A percentile compares a stretch with the other conserved stretches of the same genome.
phyloP scores from a whole-genome alignment of 495 filamentous ascomycete genomes.

The Penicillium cosmopolitanum region DNA sequence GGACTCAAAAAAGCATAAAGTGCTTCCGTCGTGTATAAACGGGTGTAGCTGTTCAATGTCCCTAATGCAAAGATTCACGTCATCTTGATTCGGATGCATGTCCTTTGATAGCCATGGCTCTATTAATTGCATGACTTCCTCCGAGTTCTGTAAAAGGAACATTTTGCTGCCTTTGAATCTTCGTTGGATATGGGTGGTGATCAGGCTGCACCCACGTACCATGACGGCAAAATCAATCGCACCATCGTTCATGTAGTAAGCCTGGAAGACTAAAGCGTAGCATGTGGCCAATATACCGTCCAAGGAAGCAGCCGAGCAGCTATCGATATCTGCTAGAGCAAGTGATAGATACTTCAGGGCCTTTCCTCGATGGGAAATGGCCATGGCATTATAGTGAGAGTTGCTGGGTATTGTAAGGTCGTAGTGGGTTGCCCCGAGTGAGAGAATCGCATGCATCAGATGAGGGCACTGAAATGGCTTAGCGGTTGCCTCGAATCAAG shows the following conservation, averaged over 20 bases:
- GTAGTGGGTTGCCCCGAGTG: neutral
- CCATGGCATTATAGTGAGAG: neutral
- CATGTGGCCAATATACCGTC: neutral
- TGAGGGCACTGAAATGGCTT: neutral
- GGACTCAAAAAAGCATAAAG: neutral
- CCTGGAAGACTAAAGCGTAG: neutral
- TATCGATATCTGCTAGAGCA: neutral
- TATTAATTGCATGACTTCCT: neutral
- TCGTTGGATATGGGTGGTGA: neutral
- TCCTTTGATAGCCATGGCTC: neutral
- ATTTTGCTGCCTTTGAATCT: neutral
- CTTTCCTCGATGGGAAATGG: neutral
- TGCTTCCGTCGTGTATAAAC: neutral
- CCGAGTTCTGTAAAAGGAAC: neutral
- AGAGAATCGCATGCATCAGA: neutral
- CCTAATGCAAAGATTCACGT: neutral
- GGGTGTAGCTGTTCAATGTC: neutral
- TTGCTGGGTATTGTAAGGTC: neutral
- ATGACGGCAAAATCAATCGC: neutral
- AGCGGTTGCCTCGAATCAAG: neutral
- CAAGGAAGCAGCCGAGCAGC: neutral
- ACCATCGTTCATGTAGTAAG: neutral
- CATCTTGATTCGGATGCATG: neutral
- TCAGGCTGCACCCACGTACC: neutral
- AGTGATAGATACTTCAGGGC: neutral